Evolutionary conservation across 2,329 filamentous ascomycete genomes (phyloP).

Genomic region (Canariomyces notabilis): DNA sequence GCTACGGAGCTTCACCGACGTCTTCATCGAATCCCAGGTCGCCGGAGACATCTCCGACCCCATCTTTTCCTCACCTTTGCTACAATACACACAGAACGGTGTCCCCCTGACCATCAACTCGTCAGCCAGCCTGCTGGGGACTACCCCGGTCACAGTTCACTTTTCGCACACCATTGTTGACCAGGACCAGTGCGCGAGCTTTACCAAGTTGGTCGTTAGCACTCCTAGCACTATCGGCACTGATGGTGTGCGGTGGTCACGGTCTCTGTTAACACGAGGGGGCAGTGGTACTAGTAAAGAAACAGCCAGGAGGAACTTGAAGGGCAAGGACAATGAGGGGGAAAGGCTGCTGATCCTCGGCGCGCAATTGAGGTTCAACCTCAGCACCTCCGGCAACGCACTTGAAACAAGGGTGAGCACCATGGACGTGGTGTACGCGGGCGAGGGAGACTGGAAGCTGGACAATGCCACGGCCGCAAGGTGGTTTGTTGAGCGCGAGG

Average conservation of each 20-base stretch:
- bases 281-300: no score
- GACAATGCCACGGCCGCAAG: not conserved
- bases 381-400: not conserved
- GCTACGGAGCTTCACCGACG: conserved; percentile 3
- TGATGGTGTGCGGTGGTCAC: no score
- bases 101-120: not conserved
- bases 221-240: no score
- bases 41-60: not conserved
- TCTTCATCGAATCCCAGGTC: conserved; percentile 2
- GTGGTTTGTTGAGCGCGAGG: not conserved
- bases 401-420: not conserved
- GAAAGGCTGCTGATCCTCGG: not conserved
- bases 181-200: conserved; percentile 4
- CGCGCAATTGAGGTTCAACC: conserved; percentile 3
- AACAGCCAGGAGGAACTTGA: no score
- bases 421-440: conserved; percentile 1
- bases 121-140: not conserved
- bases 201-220: conserved; percentile 2
- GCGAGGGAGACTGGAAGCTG: not conserved
- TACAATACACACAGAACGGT: not conserved
- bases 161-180: conserved; percentile 4
- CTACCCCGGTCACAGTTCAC: not conserved
- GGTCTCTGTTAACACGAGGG: no score
- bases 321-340: not conserved
- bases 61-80: not conserved